A percentile compares a stretch with the other conserved stretches of the same genome.
These are phyloP conservation scores for Tricholomella constricta DNA, from an alignment of 768 basidiomycete species.

Conservation along the genomic window DNA sequence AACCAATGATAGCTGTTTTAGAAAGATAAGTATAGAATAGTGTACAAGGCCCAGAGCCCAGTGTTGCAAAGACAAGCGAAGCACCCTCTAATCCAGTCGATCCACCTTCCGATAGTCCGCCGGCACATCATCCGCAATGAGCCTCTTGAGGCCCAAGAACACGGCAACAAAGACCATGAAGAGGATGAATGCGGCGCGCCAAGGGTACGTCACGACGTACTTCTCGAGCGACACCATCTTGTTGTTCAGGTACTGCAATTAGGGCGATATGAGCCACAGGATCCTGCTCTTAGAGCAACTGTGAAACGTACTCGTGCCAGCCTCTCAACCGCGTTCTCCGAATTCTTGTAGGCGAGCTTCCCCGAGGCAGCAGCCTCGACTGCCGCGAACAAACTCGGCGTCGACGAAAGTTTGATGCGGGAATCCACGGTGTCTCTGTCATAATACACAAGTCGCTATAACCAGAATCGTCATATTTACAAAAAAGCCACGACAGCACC, in stretches of 20 bases:
- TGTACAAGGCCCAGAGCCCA: no score
- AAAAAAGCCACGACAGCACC: background rate
- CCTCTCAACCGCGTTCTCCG: slow-evolving; percentile 72
- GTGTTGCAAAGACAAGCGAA: no score
- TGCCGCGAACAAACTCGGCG: slow-evolving; percentile 59
- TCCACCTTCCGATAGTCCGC: slow-evolving; percentile 30
- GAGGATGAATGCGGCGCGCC: slow-evolving; percentile 34
- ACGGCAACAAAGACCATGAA: slow-evolving; percentile 27
- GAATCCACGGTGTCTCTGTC: slow-evolving; percentile 60
- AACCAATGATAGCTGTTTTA: no score
- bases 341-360: slow-evolving; percentile 54
- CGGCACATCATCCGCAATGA: slow-evolving; percentile 23
- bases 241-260: slow-evolving; percentile 41
- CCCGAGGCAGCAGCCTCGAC: slow-evolving; percentile 66
- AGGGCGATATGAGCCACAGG: background rate
- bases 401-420: slow-evolving; percentile 55
- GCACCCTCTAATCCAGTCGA: slow-evolving; percentile 31
- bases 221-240: slow-evolving; percentile 39
- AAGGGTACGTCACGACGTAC: slow-evolving; percentile 38
- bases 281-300: background rate
- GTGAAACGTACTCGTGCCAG: slow-evolving; percentile 52
- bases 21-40: no score
- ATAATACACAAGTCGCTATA: slow-evolving; percentile 74
- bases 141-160: slow-evolving; percentile 28
- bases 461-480: background rate